These are phyloP conservation scores for Russula earlei DNA, from an alignment of 768 basidiomycete genomes.

Conservation along the genomic window DNA sequence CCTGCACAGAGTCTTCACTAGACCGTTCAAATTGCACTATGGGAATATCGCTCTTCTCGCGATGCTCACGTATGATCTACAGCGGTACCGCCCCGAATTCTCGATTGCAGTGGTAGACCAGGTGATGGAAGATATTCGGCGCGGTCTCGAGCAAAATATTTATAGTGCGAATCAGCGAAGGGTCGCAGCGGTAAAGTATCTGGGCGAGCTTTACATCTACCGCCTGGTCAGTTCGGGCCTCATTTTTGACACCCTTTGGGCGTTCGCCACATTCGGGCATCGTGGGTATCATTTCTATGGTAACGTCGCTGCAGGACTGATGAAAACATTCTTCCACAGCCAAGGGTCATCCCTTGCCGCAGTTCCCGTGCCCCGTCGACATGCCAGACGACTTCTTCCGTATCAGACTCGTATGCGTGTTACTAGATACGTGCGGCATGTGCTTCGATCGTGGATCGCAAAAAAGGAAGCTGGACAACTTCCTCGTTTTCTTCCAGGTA, in stretches of 20 bases:
- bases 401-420: conserved; percentile 78
- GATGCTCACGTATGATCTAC: conserved; percentile 91
- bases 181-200: conserved; percentile 85
- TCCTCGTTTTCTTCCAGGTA: conserved; percentile 91
- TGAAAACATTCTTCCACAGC: conserved; percentile 36
- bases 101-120: conserved; percentile 86
- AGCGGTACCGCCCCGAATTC: conserved; percentile 87
- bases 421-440: conserved; percentile 94
- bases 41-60: conserved; percentile 82
- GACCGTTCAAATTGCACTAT: conserved; percentile 96
- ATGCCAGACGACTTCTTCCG: conserved; percentile 97
- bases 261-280: conserved; percentile 90
- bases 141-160: conserved; percentile 87
- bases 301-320: neutral
- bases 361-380: conserved; percentile 66
- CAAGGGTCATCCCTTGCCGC: conserved; percentile 81
- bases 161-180: conserved; percentile 94
- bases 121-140: conserved; percentile 84
- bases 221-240: conserved; percentile 81
- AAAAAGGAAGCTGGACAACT: conserved; percentile 88
- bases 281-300: conserved; percentile 46
- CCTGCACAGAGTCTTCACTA: conserved; percentile 87
- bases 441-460: conserved; percentile 94
- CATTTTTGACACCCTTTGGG: conserved; percentile 92
- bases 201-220: conserved; percentile 97